Percentiles rank a stretch among this genome's conserved stretches.
Evolutionary conservation across 2,329 filamentous ascomycete genomes (phyloP).

Genomic region (Apiospora pterosperma): DNA sequence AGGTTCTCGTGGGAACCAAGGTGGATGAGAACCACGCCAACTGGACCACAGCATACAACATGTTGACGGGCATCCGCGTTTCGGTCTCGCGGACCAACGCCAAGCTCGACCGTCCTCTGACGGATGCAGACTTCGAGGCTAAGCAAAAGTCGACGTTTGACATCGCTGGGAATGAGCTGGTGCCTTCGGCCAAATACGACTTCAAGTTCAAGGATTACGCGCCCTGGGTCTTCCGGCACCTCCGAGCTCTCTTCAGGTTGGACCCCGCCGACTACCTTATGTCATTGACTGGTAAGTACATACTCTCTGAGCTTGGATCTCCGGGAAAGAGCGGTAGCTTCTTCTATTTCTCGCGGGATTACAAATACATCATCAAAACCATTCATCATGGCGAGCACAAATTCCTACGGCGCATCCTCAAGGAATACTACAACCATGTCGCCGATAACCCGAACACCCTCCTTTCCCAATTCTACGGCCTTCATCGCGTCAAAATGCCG

Average conservation of each 20-base stretch:
- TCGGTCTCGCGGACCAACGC: conserved; percentile 95
- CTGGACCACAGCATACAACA: conserved; percentile 98
- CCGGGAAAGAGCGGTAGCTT: conserved; percentile 98
- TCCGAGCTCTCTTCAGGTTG: conserved; percentile 82
- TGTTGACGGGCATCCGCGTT: conserved; percentile 98
- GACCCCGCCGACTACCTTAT: conserved; percentile 98
- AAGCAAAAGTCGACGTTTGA: conserved; percentile 99
- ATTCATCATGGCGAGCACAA: conserved; percentile 96
- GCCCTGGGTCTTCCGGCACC: conserved; percentile 96
- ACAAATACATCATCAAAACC: conserved; percentile 99
- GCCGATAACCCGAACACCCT: conserved; percentile 92
- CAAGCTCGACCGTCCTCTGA: conserved; percentile 88
- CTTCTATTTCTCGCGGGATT: conserved; percentile 98
- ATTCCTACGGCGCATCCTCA: conserved; percentile 77
- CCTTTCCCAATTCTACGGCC: conserved; percentile 94
- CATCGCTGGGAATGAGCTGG: conserved; percentile 95
- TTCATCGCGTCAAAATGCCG: conserved; percentile 96
- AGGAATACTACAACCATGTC: conserved; percentile 92
- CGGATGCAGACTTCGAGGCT: conserved; percentile 86
- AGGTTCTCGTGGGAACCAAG: conserved; percentile 93
- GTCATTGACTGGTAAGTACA: conserved; percentile 97
- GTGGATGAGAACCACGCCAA: conserved; percentile 97
- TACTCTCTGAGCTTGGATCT: conserved; percentile 92
- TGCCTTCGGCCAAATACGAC: conserved; percentile 97
- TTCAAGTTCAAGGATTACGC: conserved; percentile 99